phyloP scores from a whole-genome alignment of 345 rosid species.

The Balakata baccata region DNA sequence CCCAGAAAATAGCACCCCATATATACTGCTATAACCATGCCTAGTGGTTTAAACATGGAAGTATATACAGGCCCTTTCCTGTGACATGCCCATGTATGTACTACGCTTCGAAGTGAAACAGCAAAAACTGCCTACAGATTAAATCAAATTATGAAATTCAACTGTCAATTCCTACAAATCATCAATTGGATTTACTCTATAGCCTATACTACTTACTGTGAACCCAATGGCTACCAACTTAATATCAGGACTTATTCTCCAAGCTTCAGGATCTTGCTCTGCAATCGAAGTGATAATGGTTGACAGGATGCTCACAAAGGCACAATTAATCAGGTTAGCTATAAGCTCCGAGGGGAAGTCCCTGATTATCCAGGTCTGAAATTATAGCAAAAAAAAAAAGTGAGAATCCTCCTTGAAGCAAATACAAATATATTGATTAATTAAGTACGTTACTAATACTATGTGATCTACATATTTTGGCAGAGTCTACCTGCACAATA shows the following conservation, averaged over 20 bases:
- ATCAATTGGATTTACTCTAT: neutral
- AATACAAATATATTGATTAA: neutral
- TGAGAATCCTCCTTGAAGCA: neutral
- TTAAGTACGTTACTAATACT: neutral
- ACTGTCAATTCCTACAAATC: neutral
- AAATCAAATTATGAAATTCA: neutral
- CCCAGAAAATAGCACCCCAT: conserved; percentile 36
- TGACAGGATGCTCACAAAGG: conserved; percentile 28
- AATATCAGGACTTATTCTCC: conserved; percentile 11
- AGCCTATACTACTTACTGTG: conserved; percentile 1
- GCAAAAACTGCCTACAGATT: conserved; percentile 29
- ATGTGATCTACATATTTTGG: neutral
- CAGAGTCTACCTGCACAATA: conserved; percentile 23
- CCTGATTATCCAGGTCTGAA: conserved; percentile 18
- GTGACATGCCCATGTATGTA: conserved; percentile 32
- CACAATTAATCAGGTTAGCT: neutral
- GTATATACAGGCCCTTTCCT: conserved; percentile 27
- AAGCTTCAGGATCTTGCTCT: conserved; percentile 25
- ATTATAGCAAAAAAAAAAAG: too few species aligned
- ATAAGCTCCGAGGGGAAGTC: conserved; percentile 13
- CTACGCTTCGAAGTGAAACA: conserved; percentile 17
- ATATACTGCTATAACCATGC: conserved; percentile 27
- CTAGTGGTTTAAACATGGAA: conserved; percentile 28
- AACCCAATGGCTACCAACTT: conserved; percentile 5
- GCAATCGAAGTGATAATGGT: conserved; percentile 19